Conservation (phyloP, 257 asterid species). For the Solanum clarkiae region DNA sequence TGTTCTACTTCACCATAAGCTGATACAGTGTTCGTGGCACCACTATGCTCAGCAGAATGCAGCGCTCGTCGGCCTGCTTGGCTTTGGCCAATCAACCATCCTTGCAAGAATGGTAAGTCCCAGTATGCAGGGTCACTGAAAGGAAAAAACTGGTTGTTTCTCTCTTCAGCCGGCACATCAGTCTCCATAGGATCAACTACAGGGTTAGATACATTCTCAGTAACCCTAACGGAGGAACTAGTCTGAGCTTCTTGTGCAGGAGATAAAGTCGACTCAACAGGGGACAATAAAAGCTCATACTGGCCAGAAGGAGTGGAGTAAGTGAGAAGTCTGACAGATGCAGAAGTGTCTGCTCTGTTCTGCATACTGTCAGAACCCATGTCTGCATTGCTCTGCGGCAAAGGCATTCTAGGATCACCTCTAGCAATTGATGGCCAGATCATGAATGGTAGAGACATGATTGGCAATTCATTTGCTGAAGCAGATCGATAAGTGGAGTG, state of each 20-base stretch:
- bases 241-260: slow-evolving; percentile 46
- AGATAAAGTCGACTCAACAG: slow-evolving; percentile 41
- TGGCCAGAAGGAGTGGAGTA: slow-evolving; percentile 94
- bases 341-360: slow-evolving; percentile 51
- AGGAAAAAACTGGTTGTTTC: slow-evolving; percentile 60
- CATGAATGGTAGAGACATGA: slow-evolving; percentile 64
- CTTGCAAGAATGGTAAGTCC: slow-evolving; percentile 94
- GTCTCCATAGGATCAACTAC: slow-evolving; percentile 59
- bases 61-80: slow-evolving; percentile 65
- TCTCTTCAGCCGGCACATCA: slow-evolving; percentile 48
- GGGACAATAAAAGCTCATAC: slow-evolving; percentile 80
- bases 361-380: slow-evolving; percentile 26
- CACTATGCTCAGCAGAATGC: slow-evolving; percentile 51
- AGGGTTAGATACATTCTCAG: slow-evolving; percentile 35
- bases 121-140: slow-evolving; percentile 80
- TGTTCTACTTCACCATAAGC: slow-evolving; percentile 28
- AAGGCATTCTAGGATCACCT: slow-evolving; percentile 34
- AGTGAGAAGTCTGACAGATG: slow-evolving; percentile 72
- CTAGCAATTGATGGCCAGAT: slow-evolving; percentile 63
- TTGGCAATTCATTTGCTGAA: slow-evolving; percentile 58
- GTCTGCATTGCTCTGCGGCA: slow-evolving; percentile 36
- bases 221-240: slow-evolving; percentile 32
- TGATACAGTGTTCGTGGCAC: slow-evolving; percentile 30
- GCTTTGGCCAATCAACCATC: slow-evolving; percentile 95
- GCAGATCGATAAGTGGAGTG: slow-evolving; percentile 48